Percentiles rank a stretch among this genome's conserved stretches.
Conservation (phyloP, 1,284 basidiomycete species). For the Apiotrichum sp. region DNA sequence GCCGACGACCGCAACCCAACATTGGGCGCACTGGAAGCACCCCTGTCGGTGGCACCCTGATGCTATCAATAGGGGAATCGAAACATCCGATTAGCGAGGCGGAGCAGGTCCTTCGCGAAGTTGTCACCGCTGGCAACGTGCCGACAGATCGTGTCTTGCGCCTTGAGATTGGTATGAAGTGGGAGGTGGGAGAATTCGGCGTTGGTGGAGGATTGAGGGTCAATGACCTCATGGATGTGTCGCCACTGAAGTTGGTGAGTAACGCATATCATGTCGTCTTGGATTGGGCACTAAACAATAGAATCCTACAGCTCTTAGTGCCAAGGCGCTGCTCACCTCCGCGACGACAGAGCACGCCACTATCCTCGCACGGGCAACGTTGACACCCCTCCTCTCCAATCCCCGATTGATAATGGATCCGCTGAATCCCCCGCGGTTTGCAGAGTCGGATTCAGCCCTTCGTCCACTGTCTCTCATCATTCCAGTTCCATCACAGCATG, state of each 20-base stretch:
- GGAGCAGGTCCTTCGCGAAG: slow-evolving; percentile 18
- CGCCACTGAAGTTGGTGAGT: slow-evolving; percentile 27
- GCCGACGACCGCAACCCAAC: slow-evolving; percentile 17
- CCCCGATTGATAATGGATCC: slow-evolving; percentile 28
- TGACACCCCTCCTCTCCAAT: slow-evolving; percentile 22
- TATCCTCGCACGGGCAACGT: slow-evolving; percentile 26
- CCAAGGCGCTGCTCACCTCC: slow-evolving; percentile 26
- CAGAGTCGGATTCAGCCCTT: slow-evolving; percentile 15
- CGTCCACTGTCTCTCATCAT: slow-evolving; percentile 32
- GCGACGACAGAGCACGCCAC: slow-evolving; percentile 36
- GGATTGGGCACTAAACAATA: slow-evolving; percentile 8
- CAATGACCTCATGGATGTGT: slow-evolving; percentile 32
- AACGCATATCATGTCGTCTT: too few species aligned
- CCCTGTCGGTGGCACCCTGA: slow-evolving; percentile 30
- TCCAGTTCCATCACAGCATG: slow-evolving; percentile 26
- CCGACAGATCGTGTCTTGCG: slow-evolving; percentile 26
- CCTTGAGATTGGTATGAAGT: slow-evolving; percentile 28
- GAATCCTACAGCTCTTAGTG: slow-evolving; percentile 27
- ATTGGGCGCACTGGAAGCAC: slow-evolving; percentile 7
- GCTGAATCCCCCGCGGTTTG: slow-evolving; percentile 25
- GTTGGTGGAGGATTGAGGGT: slow-evolving; percentile 30
- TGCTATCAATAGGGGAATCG: slow-evolving; percentile 25
- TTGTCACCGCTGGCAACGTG: slow-evolving; percentile 12
- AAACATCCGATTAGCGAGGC: slow-evolving; percentile 9
- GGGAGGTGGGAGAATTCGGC: slow-evolving; percentile 39